A percentile compares a stretch with the other conserved stretches of the same genome.
Evolutionary conservation across 2,329 filamentous ascomycete genomes (phyloP).

Genomic region (Alternaria sp.): DNA sequence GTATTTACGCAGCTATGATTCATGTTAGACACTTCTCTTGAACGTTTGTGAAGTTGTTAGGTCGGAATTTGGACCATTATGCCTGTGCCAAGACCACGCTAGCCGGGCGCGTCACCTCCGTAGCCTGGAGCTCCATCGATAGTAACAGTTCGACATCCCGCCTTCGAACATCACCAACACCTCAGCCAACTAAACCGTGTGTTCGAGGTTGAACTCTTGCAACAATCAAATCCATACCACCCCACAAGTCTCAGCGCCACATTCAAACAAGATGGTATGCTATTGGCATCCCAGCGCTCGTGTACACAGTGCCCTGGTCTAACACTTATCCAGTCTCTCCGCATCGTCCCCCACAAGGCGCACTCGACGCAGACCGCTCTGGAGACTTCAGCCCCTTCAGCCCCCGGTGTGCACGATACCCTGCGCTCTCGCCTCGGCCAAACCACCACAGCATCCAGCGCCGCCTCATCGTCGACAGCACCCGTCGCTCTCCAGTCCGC

Average conservation of each 20-base stretch:
- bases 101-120: slow-evolving; percentile 40
- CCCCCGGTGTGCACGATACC: slow-evolving; percentile 90
- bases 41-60: neutral
- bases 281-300: neutral
- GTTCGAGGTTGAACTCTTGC: neutral
- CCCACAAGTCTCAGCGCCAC: neutral
- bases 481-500: slow-evolving; percentile 63
- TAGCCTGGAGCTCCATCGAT: slow-evolving; percentile 18
- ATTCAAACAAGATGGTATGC: slow-evolving; percentile 20
- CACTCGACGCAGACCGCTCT: slow-evolving; percentile 65
- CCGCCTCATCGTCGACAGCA: slow-evolving; percentile 29
- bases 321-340: slow-evolving; percentile 71
- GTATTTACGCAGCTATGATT: neutral
- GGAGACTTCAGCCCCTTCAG: slow-evolving; percentile 75
- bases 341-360: slow-evolving; percentile 76
- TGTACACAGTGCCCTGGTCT: neutral
- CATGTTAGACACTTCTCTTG: neutral
- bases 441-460: slow-evolving; percentile 45
- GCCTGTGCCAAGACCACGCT: slow-evolving; percentile 34
- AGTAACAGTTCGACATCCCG: slow-evolving; percentile 13
- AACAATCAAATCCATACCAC: neutral
- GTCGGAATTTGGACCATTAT: neutral
- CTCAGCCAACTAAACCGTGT: neutral
- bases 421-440: slow-evolving; percentile 82
- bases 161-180: slow-evolving; percentile 4